Evolutionary conservation across 23 red algal species (phyloP), one percentile per base, ranked within the genome.

Genomic region (Gracilaria caudata): DNA sequence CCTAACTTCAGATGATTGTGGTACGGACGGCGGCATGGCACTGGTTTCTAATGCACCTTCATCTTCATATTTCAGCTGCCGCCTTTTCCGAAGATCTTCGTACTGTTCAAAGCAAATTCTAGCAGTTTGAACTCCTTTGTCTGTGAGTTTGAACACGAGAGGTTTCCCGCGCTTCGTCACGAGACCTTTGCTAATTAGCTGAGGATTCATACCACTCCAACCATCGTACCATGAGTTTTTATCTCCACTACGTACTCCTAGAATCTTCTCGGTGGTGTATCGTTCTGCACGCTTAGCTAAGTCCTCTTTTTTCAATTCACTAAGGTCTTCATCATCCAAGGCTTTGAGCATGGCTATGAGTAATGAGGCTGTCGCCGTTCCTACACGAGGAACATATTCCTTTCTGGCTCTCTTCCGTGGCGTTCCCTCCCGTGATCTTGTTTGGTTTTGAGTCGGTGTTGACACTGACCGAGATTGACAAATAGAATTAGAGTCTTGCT

Each of bases 141-240:
- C 58, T 12, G 90, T 93, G 25, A 93, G 90, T 14, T 26, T 37
- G 43, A 76, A 93, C 70, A 73, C 47, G 4, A 53, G 68, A 44
- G 90, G 90, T 28, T 29, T 65, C 1, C 80, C 72, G 45, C 37
- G 39, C 57, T 86, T 93, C 9, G 1, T 4, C 1, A 93, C 81
- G 19, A 86, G 63, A 33, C 90, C 81, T 49, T 86, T 93, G 39
- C 23, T 12, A 21, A 86, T 80, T 13, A 93, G 80, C 11, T 65
- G 46, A 11, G 29, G 23, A 73, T 73, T 91, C 81, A 93, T 81
- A 28, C 51, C 43, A 35, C 33, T 63, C 90, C 90, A 93, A 2
- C 68, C 90, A 46, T 86, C 57, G 21, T 81, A 86, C 45, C 61
- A 84, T 3, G 65, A 13, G 19, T 26, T 7, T 16, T 7, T 5